phyloP scores from a whole-genome alignment of 1,139 yeast genomes.

The Kodamaea plutei region DNA sequence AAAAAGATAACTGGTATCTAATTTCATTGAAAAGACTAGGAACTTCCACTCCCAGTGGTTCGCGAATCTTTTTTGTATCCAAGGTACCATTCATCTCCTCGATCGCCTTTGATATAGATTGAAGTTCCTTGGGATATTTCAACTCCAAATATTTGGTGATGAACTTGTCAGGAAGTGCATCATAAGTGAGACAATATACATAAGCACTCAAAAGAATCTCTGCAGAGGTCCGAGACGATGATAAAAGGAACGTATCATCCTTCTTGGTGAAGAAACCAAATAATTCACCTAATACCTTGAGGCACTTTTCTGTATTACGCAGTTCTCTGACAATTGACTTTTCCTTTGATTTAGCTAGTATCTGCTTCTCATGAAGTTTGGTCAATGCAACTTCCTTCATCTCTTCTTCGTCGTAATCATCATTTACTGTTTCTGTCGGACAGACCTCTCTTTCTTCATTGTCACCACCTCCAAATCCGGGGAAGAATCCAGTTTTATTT shows the following conservation, averaged over 20 bases:
- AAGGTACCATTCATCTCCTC: constrained; percentile 1
- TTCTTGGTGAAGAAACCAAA: constrained; percentile 4
- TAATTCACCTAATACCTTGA: constrained; percentile 33
- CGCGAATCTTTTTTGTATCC: no score
- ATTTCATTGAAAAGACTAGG: no score
- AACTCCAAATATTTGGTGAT: constrained; percentile 28
- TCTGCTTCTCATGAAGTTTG: constrained; percentile 46
- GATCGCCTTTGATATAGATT: neutral
- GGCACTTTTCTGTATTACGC: constrained; percentile 48
- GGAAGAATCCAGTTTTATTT: constrained; percentile 29
- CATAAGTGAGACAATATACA: constrained; percentile 29
- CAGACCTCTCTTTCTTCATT: constrained; percentile 16
- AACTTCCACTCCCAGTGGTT: no score
- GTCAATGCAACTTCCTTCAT: constrained; percentile 48
- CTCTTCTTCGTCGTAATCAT: constrained; percentile 19
- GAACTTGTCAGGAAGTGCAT: constrained; percentile 43
- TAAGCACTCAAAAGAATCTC: constrained; percentile 41
- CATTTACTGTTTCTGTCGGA: constrained; percentile 32
- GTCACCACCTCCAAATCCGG: constrained; percentile 14
- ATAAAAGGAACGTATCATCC: constrained; percentile 4
- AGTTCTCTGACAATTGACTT: constrained; percentile 45
- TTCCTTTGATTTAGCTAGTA: constrained; percentile 41
- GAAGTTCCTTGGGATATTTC: constrained; percentile 10
- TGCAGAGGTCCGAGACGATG: constrained; percentile 11
- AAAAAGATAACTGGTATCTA: no score